These are phyloP conservation scores for Globisporangium sylvaticum DNA, from an alignment of 352 stramenopile species.

Conservation along the genomic window DNA sequence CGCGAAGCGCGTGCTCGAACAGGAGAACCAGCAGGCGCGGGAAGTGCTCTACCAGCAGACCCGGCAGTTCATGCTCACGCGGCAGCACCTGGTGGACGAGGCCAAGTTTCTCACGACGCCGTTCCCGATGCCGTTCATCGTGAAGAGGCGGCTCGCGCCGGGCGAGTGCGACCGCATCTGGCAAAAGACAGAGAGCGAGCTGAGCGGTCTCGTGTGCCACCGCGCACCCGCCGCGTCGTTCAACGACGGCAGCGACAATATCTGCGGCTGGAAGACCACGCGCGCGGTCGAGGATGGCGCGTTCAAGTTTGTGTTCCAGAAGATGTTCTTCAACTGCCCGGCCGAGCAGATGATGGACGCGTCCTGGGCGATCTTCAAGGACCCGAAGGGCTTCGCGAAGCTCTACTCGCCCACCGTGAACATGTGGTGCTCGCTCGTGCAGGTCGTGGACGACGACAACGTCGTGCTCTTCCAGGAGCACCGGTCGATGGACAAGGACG, in stretches of 20 bases:
- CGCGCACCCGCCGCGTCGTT: neutral
- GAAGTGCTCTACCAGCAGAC: conserved; percentile 10
- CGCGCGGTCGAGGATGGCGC: conserved; percentile 14
- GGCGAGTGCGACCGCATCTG: conserved; percentile 13
- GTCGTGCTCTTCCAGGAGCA: conserved; percentile 22
- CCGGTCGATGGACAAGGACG: conserved; percentile 14
- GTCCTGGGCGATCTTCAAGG: conserved; percentile 12
- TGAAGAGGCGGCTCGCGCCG: conserved; percentile 12
- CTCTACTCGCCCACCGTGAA: conserved; percentile 15
- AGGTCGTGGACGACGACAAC: conserved; percentile 16
- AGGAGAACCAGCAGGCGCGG: conserved; percentile 14
- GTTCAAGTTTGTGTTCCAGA: conserved; percentile 20
- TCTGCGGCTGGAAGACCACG: conserved; percentile 16
- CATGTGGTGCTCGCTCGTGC: conserved; percentile 17
- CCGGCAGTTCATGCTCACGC: conserved; percentile 12
- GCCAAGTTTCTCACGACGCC: neutral
- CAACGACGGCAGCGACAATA: neutral
- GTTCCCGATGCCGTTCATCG: conserved; percentile 16
- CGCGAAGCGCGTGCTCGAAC: conserved; percentile 2
- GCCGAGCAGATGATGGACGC: conserved; percentile 4
- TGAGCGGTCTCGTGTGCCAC: conserved; percentile 4
- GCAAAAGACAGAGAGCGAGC: conserved; percentile 11
- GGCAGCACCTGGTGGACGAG: conserved; percentile 10
- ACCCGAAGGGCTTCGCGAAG: conserved; percentile 13
- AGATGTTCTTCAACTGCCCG: conserved; percentile 6